Evolutionary conservation across 106 monocot genomes (phyloP).

Genomic region (Acorus gramineus): DNA sequence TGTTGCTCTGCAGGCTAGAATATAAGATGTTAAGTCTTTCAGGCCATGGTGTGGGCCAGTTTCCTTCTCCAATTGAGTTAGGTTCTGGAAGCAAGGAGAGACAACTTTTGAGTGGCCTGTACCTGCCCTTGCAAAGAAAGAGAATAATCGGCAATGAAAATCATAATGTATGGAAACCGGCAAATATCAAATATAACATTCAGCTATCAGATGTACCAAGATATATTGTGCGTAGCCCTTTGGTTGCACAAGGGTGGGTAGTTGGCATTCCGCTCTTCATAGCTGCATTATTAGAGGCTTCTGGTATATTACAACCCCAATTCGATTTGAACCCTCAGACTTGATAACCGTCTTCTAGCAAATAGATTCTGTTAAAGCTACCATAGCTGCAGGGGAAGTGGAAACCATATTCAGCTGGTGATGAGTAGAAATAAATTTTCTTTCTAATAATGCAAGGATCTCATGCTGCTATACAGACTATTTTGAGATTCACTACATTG

Average conservation of each 20-base stretch:
- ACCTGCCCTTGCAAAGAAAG: constrained; percentile 33
- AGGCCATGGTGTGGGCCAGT: constrained; percentile 68
- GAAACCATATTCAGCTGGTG: not conserved
- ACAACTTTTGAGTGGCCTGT: constrained; percentile 69
- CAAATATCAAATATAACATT: not conserved
- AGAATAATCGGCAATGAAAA: constrained; percentile 8
- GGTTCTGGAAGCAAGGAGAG: constrained; percentile 24
- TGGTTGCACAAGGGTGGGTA: constrained; percentile 49
- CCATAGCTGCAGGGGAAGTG: constrained; percentile 68
- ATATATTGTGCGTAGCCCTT: constrained; percentile 20
- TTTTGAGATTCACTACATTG: too few species aligned
- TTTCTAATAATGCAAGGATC: too few species aligned
- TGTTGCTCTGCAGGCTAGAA: constrained; percentile 19
- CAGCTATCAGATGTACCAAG: constrained; percentile 40
- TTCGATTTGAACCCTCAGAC: constrained; percentile 53
- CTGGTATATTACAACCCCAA: constrained; percentile 85
- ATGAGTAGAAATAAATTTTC: not conserved
- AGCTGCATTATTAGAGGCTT: constrained; percentile 75
- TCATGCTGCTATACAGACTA: too few species aligned
- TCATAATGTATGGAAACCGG: not conserved
- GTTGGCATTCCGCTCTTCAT: constrained; percentile 35
- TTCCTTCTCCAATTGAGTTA: constrained; percentile 17
- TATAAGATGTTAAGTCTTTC: constrained; percentile 45
- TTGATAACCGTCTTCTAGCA: constrained; percentile 81
- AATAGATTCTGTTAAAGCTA: constrained; percentile 55